Base-by-base conservation (phyloP, 2,329 filamentous ascomycete genomes). In the Pseudocercospora fuligena region DNA sequence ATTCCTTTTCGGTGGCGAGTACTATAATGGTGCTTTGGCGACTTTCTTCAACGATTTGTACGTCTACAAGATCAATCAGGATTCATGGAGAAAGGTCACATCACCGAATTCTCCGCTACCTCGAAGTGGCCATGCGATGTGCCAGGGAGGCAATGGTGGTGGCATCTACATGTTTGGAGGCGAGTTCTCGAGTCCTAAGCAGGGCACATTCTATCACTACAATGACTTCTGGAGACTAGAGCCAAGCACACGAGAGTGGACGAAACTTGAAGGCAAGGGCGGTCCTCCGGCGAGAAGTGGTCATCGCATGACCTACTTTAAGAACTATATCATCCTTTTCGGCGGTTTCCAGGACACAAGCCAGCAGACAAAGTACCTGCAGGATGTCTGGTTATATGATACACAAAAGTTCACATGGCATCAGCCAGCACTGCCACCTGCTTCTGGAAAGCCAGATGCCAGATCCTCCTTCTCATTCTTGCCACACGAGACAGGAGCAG, bases 151-250 rank as follows among this genome's bases (percentile, higher is more conserved):
- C 57, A 97, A 97, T 79, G 87, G 90, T 16, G 91, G 90, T 69
- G 89, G 91, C 36, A 87, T 98, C 61, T 99, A 97, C 78, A 82
- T 99, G 16, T 98, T 98, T 76, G 95, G 95, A 70, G 95, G 94
- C 68, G 95, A 99, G 80, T 99, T 99, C 79, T 96, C 92, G 65
- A 94, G 91, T 29, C 95, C 95, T 1, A 98, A 97, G 78, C 95
- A 98, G 80, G 95, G 95, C 3, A 98, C 94, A 0, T 99, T 99
- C 76, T 97, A 99, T 79, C 95, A 99, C 80, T 99, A 99, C 82
- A 97, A 97, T 75, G 95, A 98, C 81, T 98, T 99, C 78, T 99
- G 95, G 94, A 87, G 91, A 59, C 86, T 98, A 51, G 94, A 98
- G 76, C 91, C 94, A 0, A 86, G 86, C 8, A 89, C 88, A 7